Base-by-base conservation (phyloP, 108 stramenopile genomes). In the Epithemia pelagica region DNA sequence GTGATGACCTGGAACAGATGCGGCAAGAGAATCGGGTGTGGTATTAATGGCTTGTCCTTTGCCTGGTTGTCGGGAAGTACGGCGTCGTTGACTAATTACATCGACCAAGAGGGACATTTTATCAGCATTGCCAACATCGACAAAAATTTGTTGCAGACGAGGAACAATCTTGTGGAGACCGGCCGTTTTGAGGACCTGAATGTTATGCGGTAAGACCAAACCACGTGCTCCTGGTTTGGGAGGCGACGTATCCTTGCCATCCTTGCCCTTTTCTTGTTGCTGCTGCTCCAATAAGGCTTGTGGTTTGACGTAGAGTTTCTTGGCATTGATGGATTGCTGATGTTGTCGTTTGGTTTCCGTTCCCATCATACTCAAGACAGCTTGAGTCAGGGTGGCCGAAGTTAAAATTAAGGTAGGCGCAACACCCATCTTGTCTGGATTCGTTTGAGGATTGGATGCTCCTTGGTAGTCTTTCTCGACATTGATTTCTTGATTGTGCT, bases 311-410 rank as follows among this genome's bases (percentile, higher is more conserved):
- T 69, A 24, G 24, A 30, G 62, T 33, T 65, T 70, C 63, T 57
- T 74, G 46, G 66, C 65, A 27, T 30, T 33, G 8, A 71, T 30
- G 59, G 62, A 25, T 59, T 57, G 33, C 33, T 84, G 53, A 32
- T 67, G 66, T 23, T 63, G 64, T 23, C 65, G 73, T 56, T 70
- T 74, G 51, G 81, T 81, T 24, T 77, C 78, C 33, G 75, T 76
- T 26, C 83, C 81, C 53, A 90, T 57, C 30, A 94, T 65, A 54
- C 74, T 77, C 27, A 82, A 80, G 27, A 97, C 88, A 30, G 89
- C 84, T 32, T 82, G 85, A 37, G 96, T 98, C 87, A 98, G 82
- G 30, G 97, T 98, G n/a, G 97, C 97, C 22, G 95, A 96, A 7
- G 96, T 96, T 67, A 96, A 61, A 19, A 98, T 75, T 23, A 97